A percentile compares a stretch with the other conserved stretches of the same genome.
Conservation (phyloP, 1,139 yeast genomes). For the Pichia sp. region DNA sequence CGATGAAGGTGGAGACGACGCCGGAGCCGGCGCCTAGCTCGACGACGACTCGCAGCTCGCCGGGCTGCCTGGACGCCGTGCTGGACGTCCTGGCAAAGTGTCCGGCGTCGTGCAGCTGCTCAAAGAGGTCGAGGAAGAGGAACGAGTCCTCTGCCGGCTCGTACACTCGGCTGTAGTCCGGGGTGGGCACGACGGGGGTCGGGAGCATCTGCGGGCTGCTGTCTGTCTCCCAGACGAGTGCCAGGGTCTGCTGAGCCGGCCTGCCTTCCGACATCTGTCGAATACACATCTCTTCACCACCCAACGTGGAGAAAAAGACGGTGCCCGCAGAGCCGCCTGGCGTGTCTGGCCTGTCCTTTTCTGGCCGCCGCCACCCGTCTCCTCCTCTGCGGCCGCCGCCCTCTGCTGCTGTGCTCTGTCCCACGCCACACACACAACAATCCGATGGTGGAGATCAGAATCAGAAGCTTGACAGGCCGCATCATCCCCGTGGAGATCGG, state of each 20-base stretch:
- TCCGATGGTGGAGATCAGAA: conserved; percentile 28
- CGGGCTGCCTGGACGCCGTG: conserved; percentile 34
- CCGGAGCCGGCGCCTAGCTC: conserved; percentile 95
- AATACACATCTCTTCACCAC: too few species aligned
- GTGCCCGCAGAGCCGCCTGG: not conserved
- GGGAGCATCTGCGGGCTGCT: conserved; percentile 41
- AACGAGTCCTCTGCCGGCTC: conserved; percentile 95
- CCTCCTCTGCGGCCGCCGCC: not conserved
- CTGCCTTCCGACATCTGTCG: too few species aligned
- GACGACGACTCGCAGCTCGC: conserved; percentile 41
- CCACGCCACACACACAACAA: not conserved
- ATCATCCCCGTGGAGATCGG: conserved; percentile 40
- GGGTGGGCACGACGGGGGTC: conserved; percentile 46
- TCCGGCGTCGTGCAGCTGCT: conserved; percentile 43
- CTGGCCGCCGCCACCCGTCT: too few species aligned
- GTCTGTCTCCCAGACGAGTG: too few species aligned
- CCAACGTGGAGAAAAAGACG: too few species aligned
- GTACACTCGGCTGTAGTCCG: conserved; percentile 58
- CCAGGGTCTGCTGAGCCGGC: too few species aligned
- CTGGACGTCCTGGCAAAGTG: conserved; percentile 33
- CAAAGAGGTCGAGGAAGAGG: conserved; percentile 73
- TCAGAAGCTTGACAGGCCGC: conserved; percentile 68
- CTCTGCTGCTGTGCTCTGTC: too few species aligned
- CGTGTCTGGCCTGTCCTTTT: not conserved
- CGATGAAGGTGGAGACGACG: conserved; percentile 70